Evolutionary conservation across 2,329 filamentous ascomycete species (phyloP), one percentile per base, ranked within the genome.

Genomic region (Monosporascus sp.): DNA sequence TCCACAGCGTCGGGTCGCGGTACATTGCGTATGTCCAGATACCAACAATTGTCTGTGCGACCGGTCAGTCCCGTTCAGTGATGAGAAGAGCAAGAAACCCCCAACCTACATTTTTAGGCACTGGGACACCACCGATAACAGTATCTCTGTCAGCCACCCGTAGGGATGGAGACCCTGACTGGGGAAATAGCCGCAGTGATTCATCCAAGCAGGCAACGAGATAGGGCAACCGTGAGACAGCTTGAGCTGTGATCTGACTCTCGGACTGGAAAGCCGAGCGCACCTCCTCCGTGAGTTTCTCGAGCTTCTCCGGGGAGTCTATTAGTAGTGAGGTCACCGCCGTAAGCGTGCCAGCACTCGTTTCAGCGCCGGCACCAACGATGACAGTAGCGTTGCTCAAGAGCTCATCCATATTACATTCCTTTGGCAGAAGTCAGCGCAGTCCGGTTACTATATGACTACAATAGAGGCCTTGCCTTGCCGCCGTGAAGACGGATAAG

Each of bases 331-430:
- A 77, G 1, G 65, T 61, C 59, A 65, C 54, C 55, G 72, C 55
- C 52, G 68, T 63, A 7, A 77, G 62, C 0, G 71, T 63, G 0
- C 72, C 73, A 0, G 75, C 72, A 1, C 74, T 77, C 5, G 76
- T 78, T 57, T 78, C 76, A 2, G 71, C 72, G 3, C 76, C 75
- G 16, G 74, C 75, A 8, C 73, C 63, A 37, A 78, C 62, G 7
- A 68, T 65, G 22, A 3, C 4, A 31, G 27, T 11, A 9, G 48
- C 31, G 8, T 38, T 41, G 37, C 35, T 40, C 31, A 38, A 8
- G 9, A 50, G 9, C 20, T 41, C 37, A 38, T 50, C 48, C 14
- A 50, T 37, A 7, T 24, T 22, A 16, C 19, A 37, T 24, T 50
- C n/a, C 27, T 40, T n/a, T 20, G 40, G 20, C 20, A 14, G 20